Evolutionary conservation across 1,284 basidiomycete genomes (phyloP).

Genomic region (Coniferiporia sulphurascens): DNA sequence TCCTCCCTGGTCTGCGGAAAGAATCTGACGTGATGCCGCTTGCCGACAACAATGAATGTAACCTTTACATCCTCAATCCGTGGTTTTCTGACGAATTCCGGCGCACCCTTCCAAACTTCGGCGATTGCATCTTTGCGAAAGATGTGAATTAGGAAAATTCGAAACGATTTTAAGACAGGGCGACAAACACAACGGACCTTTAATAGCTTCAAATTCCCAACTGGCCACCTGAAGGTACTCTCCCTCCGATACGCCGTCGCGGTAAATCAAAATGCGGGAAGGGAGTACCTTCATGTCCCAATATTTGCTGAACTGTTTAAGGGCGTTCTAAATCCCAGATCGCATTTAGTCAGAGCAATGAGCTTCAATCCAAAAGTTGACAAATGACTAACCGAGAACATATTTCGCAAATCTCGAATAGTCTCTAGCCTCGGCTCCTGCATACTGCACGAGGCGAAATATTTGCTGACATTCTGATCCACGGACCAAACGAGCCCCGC

Average conservation of each 20-base stretch:
- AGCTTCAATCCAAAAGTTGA: neutral
- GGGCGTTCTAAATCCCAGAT: neutral
- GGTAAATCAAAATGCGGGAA: slow-evolving; percentile 29
- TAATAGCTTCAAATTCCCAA: slow-evolving; percentile 28
- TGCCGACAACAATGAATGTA: slow-evolving; percentile 36
- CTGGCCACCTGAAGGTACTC: slow-evolving; percentile 30
- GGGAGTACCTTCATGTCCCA: slow-evolving; percentile 18
- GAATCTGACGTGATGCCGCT: slow-evolving; percentile 37
- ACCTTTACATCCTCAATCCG: slow-evolving; percentile 16
- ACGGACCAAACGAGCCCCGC: slow-evolving; percentile 33
- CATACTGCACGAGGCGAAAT: slow-evolving; percentile 6
- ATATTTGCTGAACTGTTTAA: neutral
- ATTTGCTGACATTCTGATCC: slow-evolving; percentile 26
- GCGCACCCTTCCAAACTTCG: neutral
- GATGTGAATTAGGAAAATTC: neutral
- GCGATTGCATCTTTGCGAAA: slow-evolving; percentile 11
- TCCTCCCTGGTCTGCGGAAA: slow-evolving; percentile 28
- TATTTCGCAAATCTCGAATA: slow-evolving; percentile 12
- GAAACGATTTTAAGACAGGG: neutral
- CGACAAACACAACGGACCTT: slow-evolving; percentile 22
- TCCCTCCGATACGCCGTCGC: slow-evolving; percentile 39
- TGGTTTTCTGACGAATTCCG: neutral
- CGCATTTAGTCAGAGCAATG: neutral
- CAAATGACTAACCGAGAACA: slow-evolving; percentile 15
- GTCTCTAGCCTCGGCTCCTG: slow-evolving; percentile 18